Conservation (phyloP, 2,329 filamentous ascomycete species). For the Colletotrichum ledebouriae region DNA sequence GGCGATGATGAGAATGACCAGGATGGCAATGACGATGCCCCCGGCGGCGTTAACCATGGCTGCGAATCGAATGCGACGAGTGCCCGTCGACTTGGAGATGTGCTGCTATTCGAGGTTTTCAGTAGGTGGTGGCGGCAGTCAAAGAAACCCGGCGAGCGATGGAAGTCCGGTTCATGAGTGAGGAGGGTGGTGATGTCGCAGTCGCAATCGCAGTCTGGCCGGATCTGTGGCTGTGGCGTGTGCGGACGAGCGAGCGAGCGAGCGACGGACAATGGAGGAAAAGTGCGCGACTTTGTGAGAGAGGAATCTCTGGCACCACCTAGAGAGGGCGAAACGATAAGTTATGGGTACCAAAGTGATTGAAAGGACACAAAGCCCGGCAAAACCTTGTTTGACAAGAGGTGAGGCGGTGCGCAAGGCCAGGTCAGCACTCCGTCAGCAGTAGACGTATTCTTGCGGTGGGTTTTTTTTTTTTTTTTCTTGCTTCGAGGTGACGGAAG, state of each 20-base stretch:
- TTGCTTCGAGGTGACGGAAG: constrained; percentile 6
- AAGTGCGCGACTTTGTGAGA: not conserved
- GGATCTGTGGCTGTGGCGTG: constrained; percentile 25
- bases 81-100: constrained; percentile 26
- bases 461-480: not conserved
- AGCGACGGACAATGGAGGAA: constrained; percentile 10
- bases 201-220: constrained; percentile 13
- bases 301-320: not conserved
- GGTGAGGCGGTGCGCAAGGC: constrained; percentile 31
- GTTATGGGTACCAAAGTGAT: not conserved
- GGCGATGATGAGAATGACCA: constrained; percentile 70
- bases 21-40: constrained; percentile 79
- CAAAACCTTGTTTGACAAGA: constrained; percentile 39
- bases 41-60: constrained; percentile 71
- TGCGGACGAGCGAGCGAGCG: constrained; percentile 21
- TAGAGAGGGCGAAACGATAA: constrained; percentile 1
- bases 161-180: constrained; percentile 35
- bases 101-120: constrained; percentile 25
- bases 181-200: constrained; percentile 9
- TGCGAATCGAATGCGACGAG: constrained; percentile 39
- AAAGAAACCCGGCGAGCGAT: constrained; percentile 26
- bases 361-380: constrained; percentile 29
- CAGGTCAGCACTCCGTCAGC: constrained; percentile 27
- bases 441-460: not conserved
- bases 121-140: constrained; percentile 12